Percentiles rank a stretch among this genome's conserved stretches.
phyloP scores from a whole-genome alignment of 768 basidiomycete species.

The Naganishia antarctica region DNA sequence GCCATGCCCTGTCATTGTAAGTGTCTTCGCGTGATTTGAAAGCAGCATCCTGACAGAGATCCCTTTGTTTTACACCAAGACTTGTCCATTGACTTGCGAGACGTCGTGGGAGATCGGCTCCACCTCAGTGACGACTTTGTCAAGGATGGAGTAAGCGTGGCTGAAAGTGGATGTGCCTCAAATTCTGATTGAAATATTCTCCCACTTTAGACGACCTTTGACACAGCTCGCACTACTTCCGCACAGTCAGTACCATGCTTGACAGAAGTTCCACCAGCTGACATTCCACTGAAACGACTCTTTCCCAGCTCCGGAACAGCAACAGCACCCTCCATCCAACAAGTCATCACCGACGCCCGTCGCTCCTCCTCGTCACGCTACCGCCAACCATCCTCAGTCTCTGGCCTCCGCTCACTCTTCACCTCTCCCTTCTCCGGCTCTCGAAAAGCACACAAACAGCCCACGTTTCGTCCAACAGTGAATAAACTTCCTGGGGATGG shows the following conservation, averaged over 20 bases:
- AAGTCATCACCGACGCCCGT: conserved; percentile 36
- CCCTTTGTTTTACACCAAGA: conserved; percentile 53
- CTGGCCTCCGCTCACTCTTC: conserved; percentile 39
- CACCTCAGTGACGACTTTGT: conserved; percentile 73
- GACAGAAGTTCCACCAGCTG: conserved; percentile 36
- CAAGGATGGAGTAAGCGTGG: conserved; percentile 66
- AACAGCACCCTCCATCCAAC: conserved; percentile 36
- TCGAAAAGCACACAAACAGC: conserved; percentile 9
- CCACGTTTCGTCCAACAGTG: conserved; percentile 54
- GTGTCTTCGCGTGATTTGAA: conserved; percentile 45
- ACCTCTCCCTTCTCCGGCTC: conserved; percentile 22
- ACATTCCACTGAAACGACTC: conserved; percentile 51
- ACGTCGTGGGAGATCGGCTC: conserved; percentile 87
- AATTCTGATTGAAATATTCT: conserved; percentile 1
- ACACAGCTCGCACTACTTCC: conserved; percentile 69
- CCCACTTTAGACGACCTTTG: conserved; percentile 58
- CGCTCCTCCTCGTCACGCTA: not conserved
- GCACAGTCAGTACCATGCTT: not conserved
- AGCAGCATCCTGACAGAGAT: not conserved
- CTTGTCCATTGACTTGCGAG: conserved; percentile 80
- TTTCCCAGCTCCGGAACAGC: conserved; percentile 1
- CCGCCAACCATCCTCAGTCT: conserved; percentile 29
- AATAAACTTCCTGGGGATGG: conserved; percentile 52
- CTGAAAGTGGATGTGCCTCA: conserved; percentile 35
- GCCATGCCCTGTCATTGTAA: conserved; percentile 88